Base-by-base conservation (phyloP, 805 yeast species). In the Millerozyma acaciae region DNA sequence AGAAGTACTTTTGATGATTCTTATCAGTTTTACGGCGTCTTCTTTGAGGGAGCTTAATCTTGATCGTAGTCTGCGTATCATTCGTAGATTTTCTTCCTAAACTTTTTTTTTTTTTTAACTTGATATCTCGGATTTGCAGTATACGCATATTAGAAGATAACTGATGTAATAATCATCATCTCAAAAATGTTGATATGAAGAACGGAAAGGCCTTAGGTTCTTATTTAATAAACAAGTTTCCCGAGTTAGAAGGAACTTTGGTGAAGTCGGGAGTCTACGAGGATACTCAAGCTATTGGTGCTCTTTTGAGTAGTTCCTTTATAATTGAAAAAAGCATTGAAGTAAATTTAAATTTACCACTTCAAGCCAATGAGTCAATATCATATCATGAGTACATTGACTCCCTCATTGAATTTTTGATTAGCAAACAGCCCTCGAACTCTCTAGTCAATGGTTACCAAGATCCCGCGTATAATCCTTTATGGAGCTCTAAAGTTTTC, bases 401-500 rank as follows among this genome's bases (percentile, higher is more conserved):
- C 38, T 34, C 47, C 6, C 40, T 75, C n/a, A 45, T 75, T 1
- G 38, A 40, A 2, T 50, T 50, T 33, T 40, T 74, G 22, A 28
- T 60, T 1, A 36, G 41, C 2, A 43, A 50, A 8, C 53, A 55
- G 14, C 43, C 50, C 2, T 37, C 50, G 3, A 75, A 75, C 47
- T 59, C 60, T 0, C 32, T 79, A 4, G 40, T 59, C 0, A 44
- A 48, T 28, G 84, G 82, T 0, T 74, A 72, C 39, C 44, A 44
- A 3, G 53, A 62, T 28, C 68, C 67, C 6, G 38, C 57, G 6
- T 48, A 60, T 0, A 43, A 52, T 5, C 48, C 58, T 5, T 37
- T 32, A 3, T 42, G 60, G 27, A 60, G 59, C 28, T 55, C 68
- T 21, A 41, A 45, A 2, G 51, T 58, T 5, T 48, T 56, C 6